Evolutionary conservation across 2,329 filamentous ascomycete species (phyloP).

Genomic region (Clonostachys sp.): DNA sequence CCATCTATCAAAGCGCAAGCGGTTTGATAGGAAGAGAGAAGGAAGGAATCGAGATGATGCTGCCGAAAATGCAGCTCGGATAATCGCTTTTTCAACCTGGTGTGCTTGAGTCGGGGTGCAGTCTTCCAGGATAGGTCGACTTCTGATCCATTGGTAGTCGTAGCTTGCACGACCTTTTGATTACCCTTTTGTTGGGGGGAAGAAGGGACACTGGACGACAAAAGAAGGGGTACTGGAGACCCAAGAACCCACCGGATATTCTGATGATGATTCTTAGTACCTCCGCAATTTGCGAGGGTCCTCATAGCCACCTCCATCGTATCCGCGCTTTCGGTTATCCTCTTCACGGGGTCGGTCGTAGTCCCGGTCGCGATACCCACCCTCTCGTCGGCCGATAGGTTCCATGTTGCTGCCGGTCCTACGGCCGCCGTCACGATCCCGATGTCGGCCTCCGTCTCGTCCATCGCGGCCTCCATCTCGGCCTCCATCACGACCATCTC

Average conservation of each 20-base stretch:
- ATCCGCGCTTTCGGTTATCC: conserved; percentile 61
- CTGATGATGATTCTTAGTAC: conserved; percentile 37
- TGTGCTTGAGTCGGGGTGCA: too few species aligned
- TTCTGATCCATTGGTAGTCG: too few species aligned
- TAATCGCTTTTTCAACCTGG: too few species aligned
- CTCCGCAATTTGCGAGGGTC: conserved; percentile 66
- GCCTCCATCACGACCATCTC: conserved; percentile 32
- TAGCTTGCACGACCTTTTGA: too few species aligned
- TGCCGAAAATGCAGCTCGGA: too few species aligned
- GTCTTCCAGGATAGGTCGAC: too few species aligned
- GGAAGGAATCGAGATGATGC: too few species aligned
- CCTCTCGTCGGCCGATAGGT: conserved; percentile 55
- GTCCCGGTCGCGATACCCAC: conserved; percentile 30
- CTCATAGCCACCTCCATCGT: conserved; percentile 77
- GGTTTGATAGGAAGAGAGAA: too few species aligned
- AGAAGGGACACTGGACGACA: too few species aligned
- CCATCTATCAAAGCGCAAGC: too few species aligned
- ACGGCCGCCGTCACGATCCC: conserved; percentile 28
- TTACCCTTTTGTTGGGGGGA: too few species aligned
- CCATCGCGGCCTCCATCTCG: conserved; percentile 37
- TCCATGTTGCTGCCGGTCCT: conserved; percentile 78
- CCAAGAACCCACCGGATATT: conserved; percentile 1
- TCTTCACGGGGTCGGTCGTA: conserved; percentile 54
- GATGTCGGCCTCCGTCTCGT: conserved; percentile 24
- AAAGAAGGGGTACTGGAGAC: neutral